A percentile compares a stretch with the other conserved stretches of the same genome.
Evolutionary conservation across 495 filamentous ascomycete genomes (phyloP).

Genomic region (Talaromyces proteolyticus): DNA sequence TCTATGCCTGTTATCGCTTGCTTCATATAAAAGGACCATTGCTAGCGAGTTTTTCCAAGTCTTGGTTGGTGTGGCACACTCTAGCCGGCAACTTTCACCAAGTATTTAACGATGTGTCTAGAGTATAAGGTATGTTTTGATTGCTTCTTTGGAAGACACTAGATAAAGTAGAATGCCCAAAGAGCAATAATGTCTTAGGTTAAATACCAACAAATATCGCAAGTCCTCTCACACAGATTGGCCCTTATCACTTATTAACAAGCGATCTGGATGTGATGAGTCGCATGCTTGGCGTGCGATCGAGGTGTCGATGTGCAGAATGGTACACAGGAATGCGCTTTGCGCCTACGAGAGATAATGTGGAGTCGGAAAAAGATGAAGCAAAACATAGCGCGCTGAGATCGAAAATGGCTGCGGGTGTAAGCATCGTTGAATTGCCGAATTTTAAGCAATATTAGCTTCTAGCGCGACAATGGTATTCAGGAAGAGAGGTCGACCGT

Average conservation of each 20-base stretch:
- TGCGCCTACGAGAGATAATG: neutral
- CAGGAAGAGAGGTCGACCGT: neutral
- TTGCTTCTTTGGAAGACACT: neutral
- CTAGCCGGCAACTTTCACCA: neutral
- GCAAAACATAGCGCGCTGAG: neutral
- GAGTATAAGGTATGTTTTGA: neutral
- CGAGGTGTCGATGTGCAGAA: neutral
- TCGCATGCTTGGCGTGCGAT: neutral
- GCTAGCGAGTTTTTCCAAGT: neutral
- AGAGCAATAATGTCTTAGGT: too few relatives aligned
- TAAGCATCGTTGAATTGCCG: too few relatives aligned
- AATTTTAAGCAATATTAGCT: too few relatives aligned
- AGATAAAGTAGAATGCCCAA: too few relatives aligned
- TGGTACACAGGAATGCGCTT: neutral
- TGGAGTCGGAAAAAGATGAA: neutral
- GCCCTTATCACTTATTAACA: neutral
- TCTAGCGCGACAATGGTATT: neutral
- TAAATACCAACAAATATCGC: neutral
- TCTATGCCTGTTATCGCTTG: neutral
- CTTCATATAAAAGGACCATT: neutral
- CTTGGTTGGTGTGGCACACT: neutral
- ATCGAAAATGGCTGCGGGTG: neutral
- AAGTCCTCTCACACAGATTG: neutral
- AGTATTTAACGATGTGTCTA: neutral
- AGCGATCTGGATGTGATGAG: neutral